phyloP scores from a whole-genome alignment of 23 red algal genomes.

The Gracilaria caudata region DNA sequence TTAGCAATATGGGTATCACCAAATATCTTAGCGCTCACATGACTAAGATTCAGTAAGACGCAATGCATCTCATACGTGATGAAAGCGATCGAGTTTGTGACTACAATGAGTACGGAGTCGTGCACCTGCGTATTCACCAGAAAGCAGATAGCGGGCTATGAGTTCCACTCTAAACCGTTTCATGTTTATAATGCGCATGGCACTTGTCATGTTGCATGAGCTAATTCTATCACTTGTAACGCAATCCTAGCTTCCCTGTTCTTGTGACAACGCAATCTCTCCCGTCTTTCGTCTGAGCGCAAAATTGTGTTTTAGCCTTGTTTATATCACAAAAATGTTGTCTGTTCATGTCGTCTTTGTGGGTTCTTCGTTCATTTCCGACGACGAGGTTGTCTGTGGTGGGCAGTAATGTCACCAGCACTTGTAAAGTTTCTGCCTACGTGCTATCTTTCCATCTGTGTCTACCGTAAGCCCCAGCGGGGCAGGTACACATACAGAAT shows the following conservation, averaged over 20 bases:
- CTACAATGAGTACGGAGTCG: neutral
- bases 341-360: slow-evolving; percentile 21
- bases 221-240: neutral
- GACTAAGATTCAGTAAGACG: slow-evolving; percentile 47
- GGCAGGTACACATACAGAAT: neutral
- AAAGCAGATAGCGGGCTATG: neutral
- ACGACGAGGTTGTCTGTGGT: slow-evolving; percentile 22
- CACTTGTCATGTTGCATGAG: neutral
- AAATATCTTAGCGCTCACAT: slow-evolving; percentile 89
- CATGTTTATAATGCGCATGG: neutral
- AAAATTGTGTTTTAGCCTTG: slow-evolving; percentile 20
- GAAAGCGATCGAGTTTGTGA: neutral
- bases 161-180: slow-evolving; percentile 15
- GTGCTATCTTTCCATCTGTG: neutral
- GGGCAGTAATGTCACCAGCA: slow-evolving; percentile 19
- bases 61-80: neutral
- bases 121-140: neutral
- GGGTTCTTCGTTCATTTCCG: slow-evolving; percentile 24
- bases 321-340: slow-evolving; percentile 33
- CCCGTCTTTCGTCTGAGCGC: neutral
- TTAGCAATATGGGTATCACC: slow-evolving; percentile 84
- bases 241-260: neutral
- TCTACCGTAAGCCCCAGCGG: neutral
- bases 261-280: neutral
- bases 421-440: slow-evolving; percentile 25